phyloP scores from a whole-genome alignment of 2,329 filamentous ascomycete species.

The Sarocladiaceae sp. region DNA sequence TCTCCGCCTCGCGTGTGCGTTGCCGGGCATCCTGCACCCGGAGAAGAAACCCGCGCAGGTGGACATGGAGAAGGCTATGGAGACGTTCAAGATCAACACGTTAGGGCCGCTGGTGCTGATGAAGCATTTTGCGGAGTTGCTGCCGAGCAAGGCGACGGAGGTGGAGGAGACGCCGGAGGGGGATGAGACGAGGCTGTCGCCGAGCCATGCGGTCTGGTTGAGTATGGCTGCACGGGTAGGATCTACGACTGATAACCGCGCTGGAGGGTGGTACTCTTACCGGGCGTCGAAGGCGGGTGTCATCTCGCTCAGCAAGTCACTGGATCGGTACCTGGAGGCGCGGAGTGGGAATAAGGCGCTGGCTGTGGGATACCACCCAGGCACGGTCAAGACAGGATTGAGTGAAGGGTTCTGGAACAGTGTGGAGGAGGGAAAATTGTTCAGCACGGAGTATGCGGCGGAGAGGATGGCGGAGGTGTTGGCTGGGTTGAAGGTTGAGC shows the following conservation, averaged over 20 bases:
- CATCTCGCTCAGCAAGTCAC: slow-evolving; percentile 62
- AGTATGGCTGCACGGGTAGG: slow-evolving; percentile 75
- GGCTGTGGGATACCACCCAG: slow-evolving; percentile 68
- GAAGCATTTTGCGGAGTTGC: slow-evolving; percentile 66
- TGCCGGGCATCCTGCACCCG: slow-evolving; percentile 66
- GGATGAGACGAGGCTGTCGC: slow-evolving; percentile 28
- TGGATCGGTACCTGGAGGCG: slow-evolving; percentile 59
- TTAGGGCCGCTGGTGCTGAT: slow-evolving; percentile 69
- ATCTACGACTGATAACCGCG: slow-evolving; percentile 62
- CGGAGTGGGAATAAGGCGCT: slow-evolving; percentile 56
- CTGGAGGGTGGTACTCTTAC: slow-evolving; percentile 80
- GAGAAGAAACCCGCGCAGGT: slow-evolving; percentile 67
- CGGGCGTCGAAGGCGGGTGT: slow-evolving; percentile 70
- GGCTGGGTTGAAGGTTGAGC: slow-evolving; percentile 37
- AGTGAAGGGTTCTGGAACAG: slow-evolving; percentile 66
- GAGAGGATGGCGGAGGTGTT: slow-evolving; percentile 58
- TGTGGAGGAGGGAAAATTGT: slow-evolving; percentile 55
- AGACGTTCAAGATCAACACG: slow-evolving; percentile 67
- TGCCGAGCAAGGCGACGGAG: slow-evolving; percentile 52
- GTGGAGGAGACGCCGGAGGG: slow-evolving; percentile 19
- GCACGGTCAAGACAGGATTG: slow-evolving; percentile 71
- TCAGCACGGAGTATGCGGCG: slow-evolving; percentile 60
- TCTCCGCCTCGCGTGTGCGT: slow-evolving; percentile 61
- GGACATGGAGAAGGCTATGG: slow-evolving; percentile 51
- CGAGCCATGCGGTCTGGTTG: slow-evolving; percentile 56